These are phyloP conservation scores for Neurospora discreta DNA, from an alignment of 495 filamentous ascomycete genomes.

Conservation along the genomic window DNA sequence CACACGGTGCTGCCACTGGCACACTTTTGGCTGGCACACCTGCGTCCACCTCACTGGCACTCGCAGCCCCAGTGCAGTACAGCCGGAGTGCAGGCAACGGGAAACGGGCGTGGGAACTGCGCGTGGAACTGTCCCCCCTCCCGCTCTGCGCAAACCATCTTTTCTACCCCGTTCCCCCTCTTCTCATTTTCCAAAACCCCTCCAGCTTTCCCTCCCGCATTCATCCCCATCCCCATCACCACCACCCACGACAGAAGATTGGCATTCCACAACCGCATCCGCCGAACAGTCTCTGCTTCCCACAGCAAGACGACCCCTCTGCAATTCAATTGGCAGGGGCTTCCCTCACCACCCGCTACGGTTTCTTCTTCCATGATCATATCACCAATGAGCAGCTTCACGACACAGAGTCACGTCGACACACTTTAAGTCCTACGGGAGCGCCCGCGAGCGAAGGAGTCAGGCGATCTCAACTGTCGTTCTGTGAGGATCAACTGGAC, in stretches of 20 bases:
- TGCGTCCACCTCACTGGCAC: background rate
- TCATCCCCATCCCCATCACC: constrained; percentile 10
- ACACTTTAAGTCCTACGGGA: constrained; percentile 53
- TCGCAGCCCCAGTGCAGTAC: background rate
- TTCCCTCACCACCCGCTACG: constrained; percentile 12
- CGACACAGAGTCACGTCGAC: constrained; percentile 37
- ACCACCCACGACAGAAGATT: background rate
- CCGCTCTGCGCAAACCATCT: constrained; percentile 19
- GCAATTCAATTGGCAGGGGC: constrained; percentile 14
- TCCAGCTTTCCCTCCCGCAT: constrained; percentile 10
- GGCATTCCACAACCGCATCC: background rate
- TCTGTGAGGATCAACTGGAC: constrained; percentile 31
- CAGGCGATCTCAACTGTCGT: constrained; percentile 42
- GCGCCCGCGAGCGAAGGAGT: constrained; percentile 37
- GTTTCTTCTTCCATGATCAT: constrained; percentile 38
- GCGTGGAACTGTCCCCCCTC: constrained; percentile 8
- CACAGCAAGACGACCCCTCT: constrained; percentile 14
- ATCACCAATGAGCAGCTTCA: constrained; percentile 48
- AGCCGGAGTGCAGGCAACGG: background rate
- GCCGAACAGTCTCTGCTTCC: constrained; percentile 15
- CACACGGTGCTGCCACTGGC: constrained; percentile 3
- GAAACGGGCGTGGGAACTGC: constrained; percentile 6
- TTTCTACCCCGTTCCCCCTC: constrained; percentile 21
- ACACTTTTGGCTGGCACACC: background rate
- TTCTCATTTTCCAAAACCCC: constrained; percentile 24